Evolutionary conservation across 1,284 basidiomycete genomes (phyloP).

Genomic region (Puccinia polysora): DNA sequence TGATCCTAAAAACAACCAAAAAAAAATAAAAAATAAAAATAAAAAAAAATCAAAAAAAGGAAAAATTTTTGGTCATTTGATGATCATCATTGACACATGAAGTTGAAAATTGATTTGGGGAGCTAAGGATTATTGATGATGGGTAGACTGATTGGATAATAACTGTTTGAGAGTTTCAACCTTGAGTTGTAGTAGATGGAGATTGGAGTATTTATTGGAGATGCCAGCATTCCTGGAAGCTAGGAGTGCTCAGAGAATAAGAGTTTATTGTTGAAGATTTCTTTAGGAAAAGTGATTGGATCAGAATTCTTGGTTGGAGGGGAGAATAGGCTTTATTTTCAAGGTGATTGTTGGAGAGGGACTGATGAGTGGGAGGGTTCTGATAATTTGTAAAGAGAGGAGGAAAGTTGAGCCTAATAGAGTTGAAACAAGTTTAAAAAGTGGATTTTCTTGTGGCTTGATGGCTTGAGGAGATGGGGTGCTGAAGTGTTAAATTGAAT

Average conservation of each 20-base stretch:
- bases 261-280: not conserved
- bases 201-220: slow-evolving; percentile 9
- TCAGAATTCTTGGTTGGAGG: not conserved
- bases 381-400: slow-evolving; percentile 25
- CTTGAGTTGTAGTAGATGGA: slow-evolving; percentile 13
- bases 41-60: no score
- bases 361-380: not conserved
- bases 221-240: not conserved
- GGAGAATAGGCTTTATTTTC: not conserved
- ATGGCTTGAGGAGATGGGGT: not conserved
- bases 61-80: no score
- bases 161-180: slow-evolving; percentile 24
- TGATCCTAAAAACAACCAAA: no score
- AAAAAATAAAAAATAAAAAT: no score
- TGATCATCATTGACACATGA: no score
- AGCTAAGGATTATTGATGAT: not conserved
- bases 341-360: not conserved
- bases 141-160: not conserved
- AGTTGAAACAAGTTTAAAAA: not conserved
- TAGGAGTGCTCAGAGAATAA: not conserved
- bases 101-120: not conserved
- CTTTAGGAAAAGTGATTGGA: not conserved
- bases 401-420: slow-evolving; percentile 9
- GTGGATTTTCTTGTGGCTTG: not conserved
- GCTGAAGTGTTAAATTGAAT: not conserved